A percentile compares a stretch with the other conserved stretches of the same genome.
Evolutionary conservation across 441 rosid genomes (phyloP).

Genomic region (Viola pubescens): DNA sequence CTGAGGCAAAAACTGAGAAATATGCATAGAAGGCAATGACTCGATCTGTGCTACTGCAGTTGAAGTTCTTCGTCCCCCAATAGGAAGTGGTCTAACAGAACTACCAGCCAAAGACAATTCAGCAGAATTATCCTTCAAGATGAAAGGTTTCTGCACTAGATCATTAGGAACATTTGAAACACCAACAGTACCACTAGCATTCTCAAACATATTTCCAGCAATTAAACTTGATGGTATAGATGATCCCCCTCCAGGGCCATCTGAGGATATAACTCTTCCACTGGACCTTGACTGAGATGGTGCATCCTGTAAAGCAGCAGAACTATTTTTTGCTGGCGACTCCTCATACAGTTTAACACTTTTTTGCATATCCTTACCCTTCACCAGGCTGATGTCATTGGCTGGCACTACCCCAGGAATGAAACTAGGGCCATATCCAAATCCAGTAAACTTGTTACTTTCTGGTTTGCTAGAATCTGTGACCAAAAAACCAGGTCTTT

Average conservation of each 20-base stretch:
- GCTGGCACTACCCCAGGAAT: conserved; percentile 27
- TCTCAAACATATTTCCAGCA: conserved; percentile 30
- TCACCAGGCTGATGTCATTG: conserved; percentile 26
- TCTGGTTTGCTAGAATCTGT: conserved; percentile 21
- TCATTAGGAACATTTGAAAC: conserved; percentile 28
- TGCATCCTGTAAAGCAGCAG: conserved; percentile 28
- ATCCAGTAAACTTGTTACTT: conserved; percentile 31
- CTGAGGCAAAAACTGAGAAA: conserved; percentile 44
- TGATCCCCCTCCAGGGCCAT: not conserved
- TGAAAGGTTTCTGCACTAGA: conserved; percentile 36
- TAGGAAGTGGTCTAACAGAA: conserved; percentile 27
- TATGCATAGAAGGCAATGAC: conserved; percentile 48
- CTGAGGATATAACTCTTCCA: conserved; percentile 24
- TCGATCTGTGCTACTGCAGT: conserved; percentile 41
- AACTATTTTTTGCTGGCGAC: conserved; percentile 24
- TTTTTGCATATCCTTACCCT: conserved; percentile 22
- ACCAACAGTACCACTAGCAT: conserved; percentile 21
- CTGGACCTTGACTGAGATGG: conserved; percentile 40
- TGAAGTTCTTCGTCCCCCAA: conserved; percentile 27
- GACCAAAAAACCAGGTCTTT: conserved; percentile 20
- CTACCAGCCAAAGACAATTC: conserved; percentile 23
- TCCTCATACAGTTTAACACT: conserved; percentile 29
- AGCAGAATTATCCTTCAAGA: conserved; percentile 27
- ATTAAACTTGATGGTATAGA: conserved; percentile 23
- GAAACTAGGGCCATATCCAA: conserved; percentile 27